Evolutionary conservation across 2,329 filamentous ascomycete species (phyloP).

Genomic region (Balansia obtecta): DNA sequence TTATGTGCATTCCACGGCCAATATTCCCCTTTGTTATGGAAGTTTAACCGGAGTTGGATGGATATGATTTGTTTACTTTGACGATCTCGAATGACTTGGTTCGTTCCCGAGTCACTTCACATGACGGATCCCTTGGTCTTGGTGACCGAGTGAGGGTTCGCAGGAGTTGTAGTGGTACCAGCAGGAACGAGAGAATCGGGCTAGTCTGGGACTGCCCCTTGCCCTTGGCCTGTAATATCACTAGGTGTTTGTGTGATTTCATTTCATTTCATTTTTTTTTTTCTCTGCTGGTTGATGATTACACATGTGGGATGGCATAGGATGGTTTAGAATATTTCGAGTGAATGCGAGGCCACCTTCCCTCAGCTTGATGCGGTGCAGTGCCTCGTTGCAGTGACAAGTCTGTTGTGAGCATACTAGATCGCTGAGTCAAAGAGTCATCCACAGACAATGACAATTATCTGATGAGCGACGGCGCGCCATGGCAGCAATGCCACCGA

Average conservation of each 20-base stretch:
- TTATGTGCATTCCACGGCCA: background rate
- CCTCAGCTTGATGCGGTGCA: background rate
- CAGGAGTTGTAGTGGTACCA: slow-evolving; percentile 5
- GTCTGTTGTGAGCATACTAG: background rate
- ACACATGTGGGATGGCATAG: background rate
- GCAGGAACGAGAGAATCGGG: background rate
- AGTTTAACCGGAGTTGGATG: background rate
- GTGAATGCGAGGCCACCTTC: background rate
- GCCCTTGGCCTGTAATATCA: slow-evolving; percentile 1
- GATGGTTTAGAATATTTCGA: slow-evolving; percentile 1
- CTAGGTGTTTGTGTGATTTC: slow-evolving; percentile 2
- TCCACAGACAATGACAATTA: too few species aligned
- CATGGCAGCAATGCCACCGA: too few species aligned
- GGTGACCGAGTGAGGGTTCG: background rate
- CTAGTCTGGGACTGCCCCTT: slow-evolving; percentile 3
- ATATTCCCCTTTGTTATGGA: background rate
- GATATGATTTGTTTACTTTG: background rate
- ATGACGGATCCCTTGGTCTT: background rate
- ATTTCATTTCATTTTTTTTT: background rate
- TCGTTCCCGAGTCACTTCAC: background rate
- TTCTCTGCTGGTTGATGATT: background rate
- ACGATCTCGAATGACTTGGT: background rate
- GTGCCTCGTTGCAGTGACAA: background rate
- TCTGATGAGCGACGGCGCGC: too few species aligned
- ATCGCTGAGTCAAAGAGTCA: too few species aligned